Evolutionary conservation across 345 rosid species (phyloP).

Genomic region (Boechera retrofracta): DNA sequence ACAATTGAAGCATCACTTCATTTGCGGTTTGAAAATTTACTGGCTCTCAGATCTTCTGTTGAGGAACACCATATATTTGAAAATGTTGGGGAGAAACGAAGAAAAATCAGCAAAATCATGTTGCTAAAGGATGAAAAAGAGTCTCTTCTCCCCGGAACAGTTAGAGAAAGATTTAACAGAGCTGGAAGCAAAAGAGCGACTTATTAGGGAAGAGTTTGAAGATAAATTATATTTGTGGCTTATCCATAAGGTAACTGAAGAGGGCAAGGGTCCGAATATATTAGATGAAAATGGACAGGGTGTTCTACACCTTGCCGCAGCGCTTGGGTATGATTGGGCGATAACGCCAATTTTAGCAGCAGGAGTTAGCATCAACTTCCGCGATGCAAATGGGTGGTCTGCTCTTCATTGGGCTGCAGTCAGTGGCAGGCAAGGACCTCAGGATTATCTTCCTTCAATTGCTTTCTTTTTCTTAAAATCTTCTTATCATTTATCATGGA

Average conservation of each 20-base stretch:
- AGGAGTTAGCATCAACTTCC: constrained; percentile 85
- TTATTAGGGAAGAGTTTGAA: constrained; percentile 60
- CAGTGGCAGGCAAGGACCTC: constrained; percentile 75
- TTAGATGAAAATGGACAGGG: no score
- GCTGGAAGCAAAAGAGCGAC: constrained; percentile 48
- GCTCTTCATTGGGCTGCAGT: constrained; percentile 97
- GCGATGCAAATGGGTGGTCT: constrained; percentile 92
- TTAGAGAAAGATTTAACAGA: constrained; percentile 31
- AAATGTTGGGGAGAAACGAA: constrained; percentile 56
- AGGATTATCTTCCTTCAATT: constrained; percentile 26
- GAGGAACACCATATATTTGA: constrained; percentile 48
- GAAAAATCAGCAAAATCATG: constrained; percentile 57
- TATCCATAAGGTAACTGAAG: constrained; percentile 68
- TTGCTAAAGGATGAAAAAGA: constrained; percentile 80
- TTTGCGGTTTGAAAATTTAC: constrained; percentile 61
- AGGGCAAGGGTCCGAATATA: constrained; percentile 66
- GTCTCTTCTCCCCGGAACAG: constrained; percentile 27
- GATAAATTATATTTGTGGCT: constrained; percentile 81
- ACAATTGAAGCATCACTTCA: constrained; percentile 54
- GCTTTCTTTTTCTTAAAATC: not conserved
- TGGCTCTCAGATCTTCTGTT: constrained; percentile 51
- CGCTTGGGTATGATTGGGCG: constrained; percentile 94
- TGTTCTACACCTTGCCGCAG: constrained; percentile 65
- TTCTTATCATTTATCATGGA: not conserved
- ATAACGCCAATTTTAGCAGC: constrained; percentile 68